Evolutionary conservation across 805 yeast genomes (phyloP), one percentile per base, ranked within the genome.

Genomic region (Teunomyces kruisii): DNA sequence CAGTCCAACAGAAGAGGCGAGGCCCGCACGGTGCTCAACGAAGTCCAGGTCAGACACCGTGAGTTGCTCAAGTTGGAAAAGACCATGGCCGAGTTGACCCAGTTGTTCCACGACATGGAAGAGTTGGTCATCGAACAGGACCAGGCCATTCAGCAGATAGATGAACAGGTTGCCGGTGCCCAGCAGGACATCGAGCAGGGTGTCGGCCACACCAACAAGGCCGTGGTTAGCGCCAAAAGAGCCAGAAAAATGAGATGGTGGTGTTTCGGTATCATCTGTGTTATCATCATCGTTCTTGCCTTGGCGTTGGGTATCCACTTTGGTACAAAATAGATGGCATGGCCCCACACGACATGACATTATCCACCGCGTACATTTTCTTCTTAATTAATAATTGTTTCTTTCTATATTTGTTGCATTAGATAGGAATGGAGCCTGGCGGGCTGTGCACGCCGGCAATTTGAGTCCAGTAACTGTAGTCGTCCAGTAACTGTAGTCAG

Each of bases 101-200:
- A 88, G 73, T 80, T 94, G 64, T 90, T 94, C 75, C 86, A 86
- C 60, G 98, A 94, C 64, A 88, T 94, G 94, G 97, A 94, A 70
- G 88, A 88, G 62, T 76, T 94, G 70, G 97, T 92, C 39, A 89
- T 92, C 55, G 96, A 91, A 70, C 98, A 94, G 74, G 96, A 91
- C 67, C 89, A 81, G 56, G 83, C 86, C 50, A 84, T 94, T 54
- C 87, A 84, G 61, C 86, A 83, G 60, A 82, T 89, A 52, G 90
- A 90, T 63, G 82, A 87, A 55, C 85, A 88, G 58, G 87, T 91
- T 50, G 81, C 74, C 48, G 78, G 75, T 45, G 98, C 97, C 22
- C 96, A 90, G 68, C 83, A 80, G 49, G 95, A 94, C 64, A 83
- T 94, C 57, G 96, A 91, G 72, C 83, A 84, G 64, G 99, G 97